These are phyloP conservation scores for Prototheca wickerhamii DNA, from an alignment of 163 green algal genomes.

Conservation along the genomic window DNA sequence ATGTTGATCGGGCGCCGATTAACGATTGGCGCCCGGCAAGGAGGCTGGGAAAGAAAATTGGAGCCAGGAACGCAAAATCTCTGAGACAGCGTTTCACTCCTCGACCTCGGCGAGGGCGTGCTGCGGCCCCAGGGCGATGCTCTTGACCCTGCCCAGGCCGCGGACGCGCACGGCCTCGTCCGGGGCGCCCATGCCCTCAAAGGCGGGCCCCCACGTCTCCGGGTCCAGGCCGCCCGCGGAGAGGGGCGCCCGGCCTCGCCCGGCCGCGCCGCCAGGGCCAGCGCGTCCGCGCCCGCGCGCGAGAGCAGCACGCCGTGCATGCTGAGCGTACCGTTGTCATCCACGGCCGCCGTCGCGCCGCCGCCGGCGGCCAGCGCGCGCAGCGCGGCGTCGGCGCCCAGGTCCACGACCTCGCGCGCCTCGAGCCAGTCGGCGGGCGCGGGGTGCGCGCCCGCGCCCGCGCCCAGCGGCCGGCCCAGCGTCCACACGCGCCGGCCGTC, in stretches of 20 bases:
- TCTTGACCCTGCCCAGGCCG: too few species aligned
- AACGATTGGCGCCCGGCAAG: too few species aligned
- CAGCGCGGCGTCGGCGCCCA: slow-evolving; percentile 26
- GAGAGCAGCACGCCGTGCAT: slow-evolving; percentile 55
- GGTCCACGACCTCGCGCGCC: slow-evolving; percentile 29
- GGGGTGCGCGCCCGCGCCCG: neutral
- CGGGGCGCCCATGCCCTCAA: too few species aligned
- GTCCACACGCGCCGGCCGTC: slow-evolving; percentile 51
- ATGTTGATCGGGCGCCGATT: too few species aligned
- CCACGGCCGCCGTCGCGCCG: slow-evolving; percentile 44
- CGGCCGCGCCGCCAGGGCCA: neutral
- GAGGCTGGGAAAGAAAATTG: too few species aligned
- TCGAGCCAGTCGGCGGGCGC: slow-evolving; percentile 5
- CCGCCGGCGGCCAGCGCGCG: slow-evolving; percentile 33
- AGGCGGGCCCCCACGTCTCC: neutral
- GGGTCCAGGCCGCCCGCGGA: neutral
- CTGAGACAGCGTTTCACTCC: too few species aligned
- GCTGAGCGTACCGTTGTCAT: slow-evolving; percentile 36
- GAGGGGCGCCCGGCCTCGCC: neutral
- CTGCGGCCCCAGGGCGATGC: too few species aligned
- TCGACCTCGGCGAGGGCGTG: too few species aligned
- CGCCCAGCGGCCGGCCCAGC: slow-evolving; percentile 24
- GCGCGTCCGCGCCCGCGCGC: slow-evolving; percentile 5
- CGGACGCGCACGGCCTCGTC: too few species aligned
- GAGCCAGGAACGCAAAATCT: too few species aligned